Conservation (phyloP, 768 basidiomycete genomes). For the Stropharia rugosoannulata region DNA sequence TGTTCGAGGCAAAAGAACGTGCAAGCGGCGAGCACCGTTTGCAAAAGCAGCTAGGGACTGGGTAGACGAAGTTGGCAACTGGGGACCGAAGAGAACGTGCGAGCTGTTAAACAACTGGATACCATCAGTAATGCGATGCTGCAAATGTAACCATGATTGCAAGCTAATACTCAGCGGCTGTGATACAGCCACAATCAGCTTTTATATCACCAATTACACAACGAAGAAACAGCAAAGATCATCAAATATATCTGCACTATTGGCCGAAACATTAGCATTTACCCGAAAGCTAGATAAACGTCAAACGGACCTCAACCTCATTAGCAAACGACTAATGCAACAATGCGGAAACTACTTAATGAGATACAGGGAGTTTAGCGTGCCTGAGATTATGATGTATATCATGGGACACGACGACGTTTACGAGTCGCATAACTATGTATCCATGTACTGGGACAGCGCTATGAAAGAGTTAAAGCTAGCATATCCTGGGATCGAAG, state of each 20-base stretch:
- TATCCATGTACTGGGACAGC: conserved; percentile 30
- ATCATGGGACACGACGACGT: conserved; percentile 43
- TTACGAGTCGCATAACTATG: conserved; percentile 35
- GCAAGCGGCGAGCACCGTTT: not conserved
- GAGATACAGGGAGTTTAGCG: conserved; percentile 37
- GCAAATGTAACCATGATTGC: conserved; percentile 35
- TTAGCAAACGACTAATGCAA: conserved; percentile 28
- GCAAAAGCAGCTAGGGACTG: not conserved
- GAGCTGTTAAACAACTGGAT: conserved; percentile 26
- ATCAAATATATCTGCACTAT: conserved; percentile 35
- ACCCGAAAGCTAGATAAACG: conserved; percentile 13
- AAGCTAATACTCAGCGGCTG: conserved; percentile 35
- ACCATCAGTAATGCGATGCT: conserved; percentile 18
- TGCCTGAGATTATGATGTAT: conserved; percentile 34
- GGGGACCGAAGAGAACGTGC: conserved; percentile 13
- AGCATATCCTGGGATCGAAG: not conserved
- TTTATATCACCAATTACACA: conserved; percentile 38
- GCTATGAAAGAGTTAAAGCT: conserved; percentile 13
- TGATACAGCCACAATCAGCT: conserved; percentile 31
- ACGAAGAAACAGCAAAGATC: conserved; percentile 37
- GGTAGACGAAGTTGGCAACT: not conserved
- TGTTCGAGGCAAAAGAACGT: not conserved
- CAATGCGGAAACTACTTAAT: conserved; percentile 31
- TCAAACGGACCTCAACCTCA: conserved; percentile 9
- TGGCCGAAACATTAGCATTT: conserved; percentile 29